Evolutionary conservation across 805 yeast species (phyloP), one percentile per base, ranked within the genome.

Genomic region (Saccharomycopsis oosterbeekiorum): DNA sequence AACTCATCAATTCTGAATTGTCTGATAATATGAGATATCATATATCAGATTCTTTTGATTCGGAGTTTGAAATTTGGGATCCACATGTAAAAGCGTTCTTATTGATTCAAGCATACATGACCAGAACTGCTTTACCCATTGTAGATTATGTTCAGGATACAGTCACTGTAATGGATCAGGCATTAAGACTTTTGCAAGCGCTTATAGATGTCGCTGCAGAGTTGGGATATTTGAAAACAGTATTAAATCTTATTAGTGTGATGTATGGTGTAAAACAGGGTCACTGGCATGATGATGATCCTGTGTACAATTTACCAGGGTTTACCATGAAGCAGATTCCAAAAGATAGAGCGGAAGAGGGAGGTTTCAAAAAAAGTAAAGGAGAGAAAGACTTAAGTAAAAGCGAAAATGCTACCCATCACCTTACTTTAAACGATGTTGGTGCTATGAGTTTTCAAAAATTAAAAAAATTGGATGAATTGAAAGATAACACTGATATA

Each of bases 81-180:
- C 94, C 96, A 4, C 96, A 88, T 70, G 88, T 88, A 65, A 88
- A 88, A 70, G 84, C 90, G 1, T 88, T 79, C 67, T 74, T 88
- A 64, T 77, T 88, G 66, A 69, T 88, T 9, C 94, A 88, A 70
- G 92, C 93, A 0, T 85, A 79, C 67, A 82, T 88, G 80, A 75
- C 82, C 42, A 74, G 91, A 56, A 76, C 83, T 5, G 94, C 89
- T 62, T 76, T 94, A 56, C 99, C 98, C 1, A 89, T 94, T 68
- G 96, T 96, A 0, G 99, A 94, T 76, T 94, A 94, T 70, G 78
- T 87, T 10, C 98, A 93, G 70, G 99, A 94, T 72, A 91, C 97
- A 0, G 83, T 91, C 14, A 85, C 97, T 0, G 96, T 94, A 10
- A 75, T 94, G 61, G 99, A 96, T 69, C 99, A 94, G 74, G 84